Evolutionary conservation across 2,329 filamentous ascomycete genomes (phyloP).

Genomic region (Penicillium sp.): DNA sequence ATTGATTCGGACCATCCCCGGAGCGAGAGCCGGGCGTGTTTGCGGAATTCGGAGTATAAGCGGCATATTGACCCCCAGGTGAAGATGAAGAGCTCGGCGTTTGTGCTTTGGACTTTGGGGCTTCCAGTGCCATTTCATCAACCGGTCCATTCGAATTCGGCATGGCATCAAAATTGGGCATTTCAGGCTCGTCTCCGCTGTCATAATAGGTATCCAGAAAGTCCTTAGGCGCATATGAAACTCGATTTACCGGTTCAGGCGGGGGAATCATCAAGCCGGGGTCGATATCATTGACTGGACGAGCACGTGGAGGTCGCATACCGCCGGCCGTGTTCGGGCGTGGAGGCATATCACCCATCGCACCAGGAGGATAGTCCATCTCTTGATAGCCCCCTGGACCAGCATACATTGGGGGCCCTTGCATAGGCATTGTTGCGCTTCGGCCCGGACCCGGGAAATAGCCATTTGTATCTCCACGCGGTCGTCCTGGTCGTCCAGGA

Average conservation of each 20-base stretch:
- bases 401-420: slow-evolving; percentile 27
- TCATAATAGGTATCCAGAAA: slow-evolving; percentile 50
- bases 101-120: slow-evolving; percentile 23
- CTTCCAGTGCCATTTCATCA: slow-evolving; percentile 35
- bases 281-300: slow-evolving; percentile 25
- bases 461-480: slow-evolving; percentile 15
- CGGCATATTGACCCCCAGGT: slow-evolving; percentile 28
- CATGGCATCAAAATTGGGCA: slow-evolving; percentile 59
- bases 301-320: slow-evolving; percentile 16
- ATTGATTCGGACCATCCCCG: slow-evolving; percentile 26
- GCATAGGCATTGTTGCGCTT: slow-evolving; percentile 37
- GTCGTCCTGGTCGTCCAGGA: slow-evolving; percentile 23
- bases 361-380: slow-evolving; percentile 16
- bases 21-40: slow-evolving; percentile 37
- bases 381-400: slow-evolving; percentile 34
- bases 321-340: slow-evolving; percentile 27
- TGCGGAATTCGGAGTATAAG: slow-evolving; percentile 32
- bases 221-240: slow-evolving; percentile 32
- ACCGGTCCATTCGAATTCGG: slow-evolving; percentile 32
- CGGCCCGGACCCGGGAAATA: slow-evolving; percentile 29
- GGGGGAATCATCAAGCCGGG: slow-evolving; percentile 17
- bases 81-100: slow-evolving; percentile 20
- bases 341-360: slow-evolving; percentile 16
- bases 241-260: slow-evolving; percentile 17
- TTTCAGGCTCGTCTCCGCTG: slow-evolving; percentile 49